Base-by-base conservation (phyloP, 805 yeast species). In the Teunomyces funiuensis region DNA sequence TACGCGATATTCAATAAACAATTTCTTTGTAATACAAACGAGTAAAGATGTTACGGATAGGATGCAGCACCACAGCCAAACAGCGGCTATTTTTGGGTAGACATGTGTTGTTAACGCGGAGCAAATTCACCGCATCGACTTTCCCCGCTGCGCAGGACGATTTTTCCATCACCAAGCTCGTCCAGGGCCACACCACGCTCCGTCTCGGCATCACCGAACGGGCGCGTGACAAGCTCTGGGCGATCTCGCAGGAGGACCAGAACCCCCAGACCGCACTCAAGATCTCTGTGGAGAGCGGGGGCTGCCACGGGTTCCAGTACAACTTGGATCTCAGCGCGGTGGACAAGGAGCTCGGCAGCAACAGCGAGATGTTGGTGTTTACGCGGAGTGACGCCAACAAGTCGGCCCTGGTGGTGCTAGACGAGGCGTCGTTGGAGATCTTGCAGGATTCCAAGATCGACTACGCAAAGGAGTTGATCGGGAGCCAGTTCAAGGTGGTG, bases 221-320 rank as follows among this genome's bases (percentile, higher is more conserved):
- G 13, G 83, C 83, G 2, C 63, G 73, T 20, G 58, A 57, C 6
- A 85, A 83, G 58, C 65, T 88, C 31, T 73, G 71, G 20, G 52
- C 51, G 3, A 73, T 88, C 7, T 73, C 80, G 9, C 51, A 58
- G 5, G 69, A 67, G 7, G 95, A 87, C 42, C 50, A 66, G 6
- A 76, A 82, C 40, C 78, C 80, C 0, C 66, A 79, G 25, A 54
- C 81, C n/a, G 88, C 88, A 0, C 66, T 91, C 14, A 70, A 85
- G 39, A 79, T 91, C 3, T 67, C 73, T 9, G 97, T 93, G 7
- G 97, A 89, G 53, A 85, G 95, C 55, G 99, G 99, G 7, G 99
- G 99, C 1, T 93, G 99, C 60, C 99, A 93, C 61, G 99, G 99
- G 14, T 93, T 88, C 64, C 98, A 93, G 63, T 93, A 93, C 58